Percentiles rank a stretch among this genome's conserved stretches.
Evolutionary conservation across 2,329 filamentous ascomycete genomes (phyloP).

Genomic region (Neoarthrinium moseri): DNA sequence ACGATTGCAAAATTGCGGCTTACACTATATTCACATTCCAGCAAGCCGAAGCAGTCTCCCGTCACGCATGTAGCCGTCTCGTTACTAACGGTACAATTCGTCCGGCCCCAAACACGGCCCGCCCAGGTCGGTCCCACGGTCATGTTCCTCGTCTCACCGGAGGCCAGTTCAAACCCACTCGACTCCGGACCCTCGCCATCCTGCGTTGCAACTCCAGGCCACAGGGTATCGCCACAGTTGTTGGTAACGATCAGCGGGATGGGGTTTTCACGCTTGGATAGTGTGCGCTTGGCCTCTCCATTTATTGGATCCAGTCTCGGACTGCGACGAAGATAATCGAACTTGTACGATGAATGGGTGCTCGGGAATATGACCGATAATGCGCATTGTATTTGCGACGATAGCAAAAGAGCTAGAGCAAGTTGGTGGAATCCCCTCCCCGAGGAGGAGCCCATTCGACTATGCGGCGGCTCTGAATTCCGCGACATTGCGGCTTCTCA

Average conservation of each 20-base stretch:
- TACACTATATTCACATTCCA: constrained; percentile 70
- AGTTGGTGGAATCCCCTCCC: constrained; percentile 8
- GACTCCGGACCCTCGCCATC: constrained; percentile 64
- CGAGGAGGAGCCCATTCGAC: neutral
- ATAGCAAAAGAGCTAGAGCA: constrained; percentile 15
- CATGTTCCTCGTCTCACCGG: constrained; percentile 58
- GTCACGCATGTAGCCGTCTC: constrained; percentile 69
- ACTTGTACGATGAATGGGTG: constrained; percentile 26
- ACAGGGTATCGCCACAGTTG: constrained; percentile 68
- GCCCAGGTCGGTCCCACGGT: constrained; percentile 74
- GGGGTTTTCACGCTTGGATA: constrained; percentile 26
- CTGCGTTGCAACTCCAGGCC: constrained; percentile 75
- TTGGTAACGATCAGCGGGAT: constrained; percentile 70
- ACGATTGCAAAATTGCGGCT: constrained; percentile 28
- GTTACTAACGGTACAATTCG: constrained; percentile 75
- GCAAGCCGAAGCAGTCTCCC: constrained; percentile 71
- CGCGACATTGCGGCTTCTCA: too few species aligned
- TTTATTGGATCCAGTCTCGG: constrained; percentile 15
- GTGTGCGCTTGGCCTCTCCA: constrained; percentile 9
- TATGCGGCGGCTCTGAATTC: neutral
- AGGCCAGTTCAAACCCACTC: constrained; percentile 66
- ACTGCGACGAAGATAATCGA: constrained; percentile 25
- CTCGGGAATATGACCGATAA: constrained; percentile 26
- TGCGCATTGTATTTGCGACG: constrained; percentile 13
- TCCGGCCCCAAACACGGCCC: constrained; percentile 79